These are phyloP conservation scores for Phialophora expanda DNA, from an alignment of 2,329 filamentous ascomycete species.

Conservation along the genomic window DNA sequence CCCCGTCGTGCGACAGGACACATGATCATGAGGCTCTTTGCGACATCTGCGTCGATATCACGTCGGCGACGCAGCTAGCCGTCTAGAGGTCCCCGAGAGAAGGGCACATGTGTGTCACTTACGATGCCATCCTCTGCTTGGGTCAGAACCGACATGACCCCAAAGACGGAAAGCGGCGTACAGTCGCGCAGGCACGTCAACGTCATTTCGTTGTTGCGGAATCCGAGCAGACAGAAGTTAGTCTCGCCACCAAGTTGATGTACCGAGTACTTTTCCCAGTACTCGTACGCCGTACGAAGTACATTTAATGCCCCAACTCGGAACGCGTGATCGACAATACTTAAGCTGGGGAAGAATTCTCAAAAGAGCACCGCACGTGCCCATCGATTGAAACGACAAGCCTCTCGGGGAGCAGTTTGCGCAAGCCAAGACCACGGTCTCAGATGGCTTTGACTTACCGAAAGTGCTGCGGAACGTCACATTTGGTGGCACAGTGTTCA, in stretches of 20 bases:
- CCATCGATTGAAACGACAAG: background rate
- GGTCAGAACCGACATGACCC: background rate
- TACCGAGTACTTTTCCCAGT: no score
- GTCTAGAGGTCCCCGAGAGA: constrained; percentile 20
- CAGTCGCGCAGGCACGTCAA: background rate
- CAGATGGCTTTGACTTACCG: background rate
- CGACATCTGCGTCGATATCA: background rate
- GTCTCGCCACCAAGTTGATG: background rate
- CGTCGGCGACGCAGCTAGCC: constrained; percentile 18
- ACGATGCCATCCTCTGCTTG: background rate
- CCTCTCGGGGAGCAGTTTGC: background rate
- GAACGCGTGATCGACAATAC: background rate
- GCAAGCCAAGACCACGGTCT: constrained; percentile 3
- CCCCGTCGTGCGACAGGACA: constrained; percentile 9
- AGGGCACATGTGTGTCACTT: background rate
- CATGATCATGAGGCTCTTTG: constrained; percentile 10
- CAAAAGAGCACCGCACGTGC: background rate
- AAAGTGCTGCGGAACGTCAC: constrained; percentile 1
- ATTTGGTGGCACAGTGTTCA: constrained; percentile 1
- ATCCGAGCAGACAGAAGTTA: background rate
- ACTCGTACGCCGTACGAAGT: background rate
- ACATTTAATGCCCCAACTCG: background rate
- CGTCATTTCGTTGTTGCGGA: background rate
- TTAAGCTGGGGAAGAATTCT: background rate
- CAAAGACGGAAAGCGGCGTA: constrained; percentile 4